Conservation (phyloP, 1,139 yeast genomes). For the Blastobotrys raffinosifermentans region DNA sequence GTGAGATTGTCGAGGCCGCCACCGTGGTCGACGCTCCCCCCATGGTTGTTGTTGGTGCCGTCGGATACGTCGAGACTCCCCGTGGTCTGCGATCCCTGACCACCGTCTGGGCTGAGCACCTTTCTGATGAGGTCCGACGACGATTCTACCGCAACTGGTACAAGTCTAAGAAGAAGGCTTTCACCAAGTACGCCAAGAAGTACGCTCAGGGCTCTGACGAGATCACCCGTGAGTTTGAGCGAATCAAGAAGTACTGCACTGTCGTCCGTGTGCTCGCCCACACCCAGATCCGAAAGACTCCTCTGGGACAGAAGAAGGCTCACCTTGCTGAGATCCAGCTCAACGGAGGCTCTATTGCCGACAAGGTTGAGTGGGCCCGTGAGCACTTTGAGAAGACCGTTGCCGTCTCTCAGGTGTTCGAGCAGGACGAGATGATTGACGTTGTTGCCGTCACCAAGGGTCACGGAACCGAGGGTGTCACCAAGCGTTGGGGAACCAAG, state of each 20-base stretch:
- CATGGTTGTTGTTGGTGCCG: slow-evolving; percentile 98
- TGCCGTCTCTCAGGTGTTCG: slow-evolving; percentile 90
- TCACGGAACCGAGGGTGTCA: slow-evolving; percentile 99
- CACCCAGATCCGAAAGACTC: slow-evolving; percentile 99
- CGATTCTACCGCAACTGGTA: slow-evolving; percentile 99
- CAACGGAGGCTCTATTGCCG: slow-evolving; percentile 98
- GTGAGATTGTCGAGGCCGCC: slow-evolving; percentile 99
- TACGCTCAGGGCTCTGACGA: slow-evolving; percentile 89
- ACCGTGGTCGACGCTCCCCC: slow-evolving; percentile 99
- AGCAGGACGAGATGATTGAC: slow-evolving; percentile 98
- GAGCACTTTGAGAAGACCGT: slow-evolving; percentile 99
- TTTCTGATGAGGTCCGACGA: slow-evolving; percentile 98
- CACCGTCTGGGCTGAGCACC: slow-evolving; percentile 99
- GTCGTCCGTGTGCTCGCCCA: slow-evolving; percentile 99
- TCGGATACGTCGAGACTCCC: slow-evolving; percentile 99
- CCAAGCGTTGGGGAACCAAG: slow-evolving; percentile 99
- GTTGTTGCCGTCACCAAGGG: slow-evolving; percentile 99
- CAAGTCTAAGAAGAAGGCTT: slow-evolving; percentile 99
- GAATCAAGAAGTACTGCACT: slow-evolving; percentile 97
- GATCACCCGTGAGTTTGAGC: slow-evolving; percentile 94
- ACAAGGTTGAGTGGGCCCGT: slow-evolving; percentile 98
- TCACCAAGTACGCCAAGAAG: slow-evolving; percentile 99
- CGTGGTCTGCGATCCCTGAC: slow-evolving; percentile 99
- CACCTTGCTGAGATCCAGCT: slow-evolving; percentile 99
- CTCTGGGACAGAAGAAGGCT: slow-evolving; percentile 98